A percentile compares a stretch with the other conserved stretches of the same genome.
Evolutionary conservation across 495 filamentous ascomycete species (phyloP).

Genomic region (Neurospora sp.): DNA sequence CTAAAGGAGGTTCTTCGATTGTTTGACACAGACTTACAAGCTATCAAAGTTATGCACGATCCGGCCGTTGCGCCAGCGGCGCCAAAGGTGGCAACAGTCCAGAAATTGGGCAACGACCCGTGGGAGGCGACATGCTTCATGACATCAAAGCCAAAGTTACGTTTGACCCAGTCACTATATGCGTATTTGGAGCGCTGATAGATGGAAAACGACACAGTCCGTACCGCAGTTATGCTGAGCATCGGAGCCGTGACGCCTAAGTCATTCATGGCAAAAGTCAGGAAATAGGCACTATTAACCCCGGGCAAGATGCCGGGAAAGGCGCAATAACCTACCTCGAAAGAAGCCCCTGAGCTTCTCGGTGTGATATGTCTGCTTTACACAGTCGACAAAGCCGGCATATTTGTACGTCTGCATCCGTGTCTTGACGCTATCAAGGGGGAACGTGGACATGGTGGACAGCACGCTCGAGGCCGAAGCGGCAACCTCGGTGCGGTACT

Average conservation of each 20-base stretch:
- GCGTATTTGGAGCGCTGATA: conserved; percentile 77
- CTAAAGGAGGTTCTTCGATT: background rate
- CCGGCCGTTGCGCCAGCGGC: conserved; percentile 71
- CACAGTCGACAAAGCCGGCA: conserved; percentile 56
- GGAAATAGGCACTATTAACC: background rate
- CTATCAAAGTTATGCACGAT: conserved; percentile 68
- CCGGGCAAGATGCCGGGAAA: background rate
- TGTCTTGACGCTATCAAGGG: conserved; percentile 76
- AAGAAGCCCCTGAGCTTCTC: conserved; percentile 70
- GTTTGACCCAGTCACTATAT: conserved; percentile 57
- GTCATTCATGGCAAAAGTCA: background rate
- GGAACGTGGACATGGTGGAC: conserved; percentile 65
- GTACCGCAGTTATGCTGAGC: conserved; percentile 77
- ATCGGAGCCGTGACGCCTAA: conserved; percentile 70
- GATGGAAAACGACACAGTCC: conserved; percentile 86
- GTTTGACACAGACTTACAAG: conserved; percentile 50
- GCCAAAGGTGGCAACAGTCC: conserved; percentile 64
- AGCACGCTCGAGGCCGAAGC: conserved; percentile 64
- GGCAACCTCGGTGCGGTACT: conserved; percentile 70
- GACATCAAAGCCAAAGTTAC: conserved; percentile 57
- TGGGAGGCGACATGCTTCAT: conserved; percentile 58
- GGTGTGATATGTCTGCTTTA: conserved; percentile 58
- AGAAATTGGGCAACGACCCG: conserved; percentile 58
- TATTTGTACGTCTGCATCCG: conserved; percentile 80
- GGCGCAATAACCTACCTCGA: conserved; percentile 43